A percentile compares a stretch with the other conserved stretches of the same genome.
Evolutionary conservation across 257 asterid species (phyloP).

Genomic region (Mitragyna speciosa): DNA sequence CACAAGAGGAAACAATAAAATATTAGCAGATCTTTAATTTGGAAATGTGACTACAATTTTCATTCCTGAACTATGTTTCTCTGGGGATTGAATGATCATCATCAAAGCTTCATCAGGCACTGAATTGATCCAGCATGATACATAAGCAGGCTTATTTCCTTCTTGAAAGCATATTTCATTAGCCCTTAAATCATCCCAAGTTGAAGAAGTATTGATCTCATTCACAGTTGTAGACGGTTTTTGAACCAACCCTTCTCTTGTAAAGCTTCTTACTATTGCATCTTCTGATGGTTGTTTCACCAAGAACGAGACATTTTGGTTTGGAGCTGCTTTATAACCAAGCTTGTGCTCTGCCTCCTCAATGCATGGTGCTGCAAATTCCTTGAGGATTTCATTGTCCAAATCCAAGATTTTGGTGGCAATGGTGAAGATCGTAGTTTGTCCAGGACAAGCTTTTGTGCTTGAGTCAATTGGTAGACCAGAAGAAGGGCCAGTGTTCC

Average conservation of each 20-base stretch:
- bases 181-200: conserved; percentile 45
- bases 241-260: conserved; percentile 28
- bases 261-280: conserved; percentile 33
- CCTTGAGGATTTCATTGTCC: conserved; percentile 28
- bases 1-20: background rate
- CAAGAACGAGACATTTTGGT: conserved; percentile 30
- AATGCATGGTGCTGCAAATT: conserved; percentile 43
- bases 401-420: conserved; percentile 9
- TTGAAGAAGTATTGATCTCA: conserved; percentile 21
- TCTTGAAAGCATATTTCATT: conserved; percentile 35
- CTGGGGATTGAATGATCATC: conserved; percentile 38
- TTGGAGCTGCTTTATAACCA: conserved; percentile 29
- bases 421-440: conserved; percentile 34
- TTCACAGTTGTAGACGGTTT: background rate
- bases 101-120: conserved; percentile 49
- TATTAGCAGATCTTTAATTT: background rate
- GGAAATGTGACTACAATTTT: conserved; percentile 39
- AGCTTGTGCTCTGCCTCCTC: conserved; percentile 35
- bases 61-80: conserved; percentile 14
- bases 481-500: conserved; percentile 23
- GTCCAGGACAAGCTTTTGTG: conserved; percentile 21
- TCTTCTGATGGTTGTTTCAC: conserved; percentile 29
- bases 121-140: conserved; percentile 57
- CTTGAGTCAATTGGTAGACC: conserved; percentile 24
- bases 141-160: conserved; percentile 42